Evolutionary conservation across 83 land plant genomes (phyloP), one percentile per base, ranked within the genome.

Genomic region (Larix sibirica): DNA sequence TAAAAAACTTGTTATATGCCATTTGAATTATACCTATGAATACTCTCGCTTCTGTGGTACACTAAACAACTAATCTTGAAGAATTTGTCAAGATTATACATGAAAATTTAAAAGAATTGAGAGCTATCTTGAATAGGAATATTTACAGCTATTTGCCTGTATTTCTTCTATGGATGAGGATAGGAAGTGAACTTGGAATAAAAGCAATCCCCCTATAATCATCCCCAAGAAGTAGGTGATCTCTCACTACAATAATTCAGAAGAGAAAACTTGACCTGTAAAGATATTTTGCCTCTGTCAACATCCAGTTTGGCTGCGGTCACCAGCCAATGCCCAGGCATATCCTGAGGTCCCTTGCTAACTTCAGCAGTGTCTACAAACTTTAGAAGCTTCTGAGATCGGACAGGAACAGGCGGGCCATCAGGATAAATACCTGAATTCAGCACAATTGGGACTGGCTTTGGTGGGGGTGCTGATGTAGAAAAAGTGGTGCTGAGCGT

Each of bases 271-370:
- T 95, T 92, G 20, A 95, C 93, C 60, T 87, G 91, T 74, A 95
- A 73, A 16, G 90, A 84, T 79, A 92, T 91, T 85, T 91, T 91
- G 16, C 92, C 91, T 10, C 85, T 84, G 9, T 91, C 94, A 81
- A 87, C 61, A 58, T 91, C 94, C 61, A 92, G 84, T 83, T 88
- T 90, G 23, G 94, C 94, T 16, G 90, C 96, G 17, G 88, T 91
- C 24, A 96, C 95, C 69, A 94, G 71, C 98, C 97, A 96, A 82
- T 94, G 97, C 10, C 99, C 99, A 4, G 97, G 97, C 50, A 83
- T 59, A 76, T 94, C 93, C 73, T 93, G 92, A 16, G 97, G 93
- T 33, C 99, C 98, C 23, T 91, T 84, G 14, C 85, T 88, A 60
- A 95, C 86, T 87, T 97, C 96, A 6, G 89, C 66, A 60, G 89